Evolutionary conservation across 2,329 filamentous ascomycete species (phyloP), one percentile per base, ranked within the genome.

Genomic region (Arthrobotrys entomopaga): DNA sequence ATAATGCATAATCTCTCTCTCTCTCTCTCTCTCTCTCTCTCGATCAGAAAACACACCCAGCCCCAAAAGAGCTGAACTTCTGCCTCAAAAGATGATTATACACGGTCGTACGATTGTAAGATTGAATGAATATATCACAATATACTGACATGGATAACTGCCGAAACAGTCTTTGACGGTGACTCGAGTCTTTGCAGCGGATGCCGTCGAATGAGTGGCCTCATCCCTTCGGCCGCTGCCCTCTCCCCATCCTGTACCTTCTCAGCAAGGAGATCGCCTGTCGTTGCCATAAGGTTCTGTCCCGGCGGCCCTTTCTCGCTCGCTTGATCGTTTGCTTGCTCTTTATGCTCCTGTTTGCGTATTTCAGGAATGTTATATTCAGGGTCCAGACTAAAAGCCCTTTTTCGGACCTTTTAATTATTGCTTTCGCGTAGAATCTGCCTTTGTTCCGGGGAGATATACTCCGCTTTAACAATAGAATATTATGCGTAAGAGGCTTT

Each of bases 171-270:
- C 70, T 86, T 86, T 0, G 89, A 89, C 0, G 90, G 90, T 71
- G 90, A 89, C 2, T 84, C 79, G 19, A 91, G 82, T 43, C 88
- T 84, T 81, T 92, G 90, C 3, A 91, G 84, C 49, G 86, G 87
- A 82, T 92, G 89, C 46, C 69, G 48, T 15, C 61, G 40, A 19
- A 66, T 57, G 22, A 66, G 22, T 29, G 61, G 61, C 34, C n/a
- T 38, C 61, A 66, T 73, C 13, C 46, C 48, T 10, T 52, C 60
- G 54, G 57, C 50, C 40, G 58, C 58, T 24, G 58, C 65, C 16
- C 24, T 52, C 29, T 46, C 58, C 26, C 29, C 65, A 8, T 10
- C 15, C 42, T 57, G 40, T 16, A 57, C 56, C 42, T 57, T 61
- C 16, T 57, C 57, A 24, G 7, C 53, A 46, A 66, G 49, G 15